These are phyloP conservation scores for Lachnellula arida DNA, from an alignment of 2,329 filamentous ascomycete genomes.

Conservation along the genomic window DNA sequence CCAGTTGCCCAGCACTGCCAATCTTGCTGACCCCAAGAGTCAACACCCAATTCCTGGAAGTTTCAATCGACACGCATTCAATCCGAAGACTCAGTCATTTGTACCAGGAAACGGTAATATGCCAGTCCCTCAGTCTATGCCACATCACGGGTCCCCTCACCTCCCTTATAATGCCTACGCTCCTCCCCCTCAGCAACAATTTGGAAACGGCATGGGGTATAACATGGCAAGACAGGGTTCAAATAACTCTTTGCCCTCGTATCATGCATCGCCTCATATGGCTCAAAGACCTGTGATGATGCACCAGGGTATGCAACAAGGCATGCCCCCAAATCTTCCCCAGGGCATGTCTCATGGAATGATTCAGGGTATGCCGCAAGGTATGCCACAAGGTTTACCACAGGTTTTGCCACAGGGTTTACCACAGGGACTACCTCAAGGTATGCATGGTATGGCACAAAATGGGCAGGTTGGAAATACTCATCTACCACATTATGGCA, in stretches of 20 bases:
- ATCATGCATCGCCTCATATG: conserved; percentile 34
- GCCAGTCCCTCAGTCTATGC: conserved; percentile 39
- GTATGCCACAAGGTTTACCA: conserved; percentile 22
- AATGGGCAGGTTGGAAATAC: conserved; percentile 34
- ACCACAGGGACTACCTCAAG: conserved; percentile 8
- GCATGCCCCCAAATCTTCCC: conserved; percentile 21
- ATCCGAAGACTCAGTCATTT: conserved; percentile 91
- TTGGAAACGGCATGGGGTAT: conserved; percentile 30
- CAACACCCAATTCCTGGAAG: conserved; percentile 83
- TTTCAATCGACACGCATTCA: conserved; percentile 81
- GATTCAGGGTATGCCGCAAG: conserved; percentile 19
- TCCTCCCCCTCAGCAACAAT: conserved; percentile 31
- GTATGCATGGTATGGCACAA: conserved; percentile 19
- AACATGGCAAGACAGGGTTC: conserved; percentile 34
- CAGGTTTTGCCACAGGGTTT: conserved; percentile 23
- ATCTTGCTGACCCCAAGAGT: conserved; percentile 66
- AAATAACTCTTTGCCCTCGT: conserved; percentile 33
- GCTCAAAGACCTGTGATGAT: conserved; percentile 30
- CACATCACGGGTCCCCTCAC: conserved; percentile 36
- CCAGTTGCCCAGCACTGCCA: conserved; percentile 66
- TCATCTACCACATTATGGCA: conserved; percentile 52
- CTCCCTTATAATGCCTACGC: conserved; percentile 38
- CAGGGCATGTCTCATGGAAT: conserved; percentile 27
- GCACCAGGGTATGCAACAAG: conserved; percentile 30
- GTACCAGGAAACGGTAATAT: conserved; percentile 59